Base-by-base conservation (phyloP, 1,139 yeast species). In the Yamadazyma sp. region DNA sequence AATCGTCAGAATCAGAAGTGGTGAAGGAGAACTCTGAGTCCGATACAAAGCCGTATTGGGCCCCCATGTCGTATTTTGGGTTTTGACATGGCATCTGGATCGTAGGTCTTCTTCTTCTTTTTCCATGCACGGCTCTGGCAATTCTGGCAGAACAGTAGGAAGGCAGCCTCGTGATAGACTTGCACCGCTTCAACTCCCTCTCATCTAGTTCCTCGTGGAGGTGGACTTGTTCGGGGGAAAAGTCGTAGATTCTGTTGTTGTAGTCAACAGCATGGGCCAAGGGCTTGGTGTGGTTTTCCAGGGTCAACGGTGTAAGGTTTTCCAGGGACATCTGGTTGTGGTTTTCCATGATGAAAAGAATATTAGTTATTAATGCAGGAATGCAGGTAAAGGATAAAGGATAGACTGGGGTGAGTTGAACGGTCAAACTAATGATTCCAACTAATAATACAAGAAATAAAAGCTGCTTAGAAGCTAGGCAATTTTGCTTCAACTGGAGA, bases 351-450 rank as follows among this genome's bases (percentile, higher is more conserved):
- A n/a, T n/a, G n/a, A n/a, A n/a, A n/a, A n/a, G n/a, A n/a, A 11
- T 12, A 26, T 8, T 26, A 26, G 13, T 10, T 26, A 13, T 26
- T 6, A 11, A 23, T 23, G 8, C 11, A 12, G 11, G 11, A 23
- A 12, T 6, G 25, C 8, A 30, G 27, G 14, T 30, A 26, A 26
- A 13, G 29, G 15, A 33, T 29, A 24, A 56, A 58, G 31, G 62
- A 57, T 52, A 42, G 62, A 56, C 61, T 57, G 46, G 57, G 57
- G 62, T 57, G 61, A 53, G 39, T 21, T 43, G 51, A 42, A 48
- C 38, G 28, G 41, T 46, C 53, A 52, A 45, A 9, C 41, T 24
- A 46, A 45, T 45, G 48, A 46, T 38, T 45, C 48, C 47, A 39
- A 45, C 40, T 33, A 38, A 31, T 24, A 24, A 12, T 7, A 24